Base-by-base conservation (phyloP, 371 early-diverging fungal species). In the Mucor saturninus region DNA sequence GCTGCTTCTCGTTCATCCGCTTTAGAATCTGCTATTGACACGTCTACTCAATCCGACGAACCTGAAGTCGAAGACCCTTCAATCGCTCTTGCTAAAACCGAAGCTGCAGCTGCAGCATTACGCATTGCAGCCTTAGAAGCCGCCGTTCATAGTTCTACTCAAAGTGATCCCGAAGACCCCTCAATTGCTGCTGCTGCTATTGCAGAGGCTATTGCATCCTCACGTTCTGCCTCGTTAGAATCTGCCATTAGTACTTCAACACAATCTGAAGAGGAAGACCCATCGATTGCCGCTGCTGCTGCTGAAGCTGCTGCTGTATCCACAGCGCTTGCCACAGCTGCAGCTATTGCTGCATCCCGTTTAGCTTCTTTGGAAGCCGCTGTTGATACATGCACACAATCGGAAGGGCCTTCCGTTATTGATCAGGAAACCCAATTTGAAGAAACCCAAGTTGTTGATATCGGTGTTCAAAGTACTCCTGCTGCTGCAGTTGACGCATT, bases 391-490 rank as follows among this genome's bases (percentile, higher is more conserved):
- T 53, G 35, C 14, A 59, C 59, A 2, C 65, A 64, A 39, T 54
- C 10, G n/a, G 65, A 46, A 26, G 35, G 42, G 3, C 21, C 51
- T 49, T 26, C 15, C 32, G 15, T 35, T 5, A 8, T 55, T 8
- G 69, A 72, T 31, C 63, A 56, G 49, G 65, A 35, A 32, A 56
- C 46, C n/a, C 62, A 67, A 51, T 51, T 49, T 1, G 57, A 53
- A 9, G 2, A 7, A 13, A 15, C 46, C 7, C 52, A 52, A 38
- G 37, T 45, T n/a, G 35, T 46, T 8, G 62, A 62, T 43, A 40
- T 39, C 8, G 59, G 43, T 40, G 45, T 51, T 32, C 56, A 61
- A 37, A 43, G 52, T 45, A 56, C n/a, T 21, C 31, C 50, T 30
- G 50, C 10, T 30, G 30, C 2, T 30, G 50, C 14, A 30, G 59